Evolutionary conservation across 2,329 filamentous ascomycete genomes (phyloP).

Genomic region (Colletotrichum costaricense): DNA sequence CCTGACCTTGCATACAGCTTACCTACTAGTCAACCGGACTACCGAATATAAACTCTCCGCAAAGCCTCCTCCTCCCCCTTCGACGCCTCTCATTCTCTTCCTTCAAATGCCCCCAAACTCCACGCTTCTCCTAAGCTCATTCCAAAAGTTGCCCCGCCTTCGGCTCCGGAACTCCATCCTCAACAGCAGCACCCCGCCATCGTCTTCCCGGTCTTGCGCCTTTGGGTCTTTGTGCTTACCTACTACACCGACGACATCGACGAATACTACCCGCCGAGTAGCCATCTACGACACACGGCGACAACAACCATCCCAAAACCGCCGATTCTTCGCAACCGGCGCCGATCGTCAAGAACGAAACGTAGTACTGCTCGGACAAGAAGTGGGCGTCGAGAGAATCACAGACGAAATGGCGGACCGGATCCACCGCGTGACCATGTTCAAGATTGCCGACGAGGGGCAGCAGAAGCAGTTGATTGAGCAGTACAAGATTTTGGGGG

Average conservation of each 20-base stretch:
- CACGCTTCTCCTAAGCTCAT: background rate
- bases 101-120: background rate
- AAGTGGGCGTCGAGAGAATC: background rate
- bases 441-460: constrained; percentile 60
- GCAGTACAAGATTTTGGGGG: constrained; percentile 54
- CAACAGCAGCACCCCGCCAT: background rate
- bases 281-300: background rate
- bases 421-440: constrained; percentile 63
- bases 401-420: constrained; percentile 52
- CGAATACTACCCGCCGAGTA: background rate
- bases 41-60: constrained; percentile 20
- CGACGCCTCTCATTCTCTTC: background rate
- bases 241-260: background rate
- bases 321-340: background rate
- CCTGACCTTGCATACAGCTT: background rate
- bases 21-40: background rate
- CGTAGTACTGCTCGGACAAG: background rate
- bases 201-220: background rate
- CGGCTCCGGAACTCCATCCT: background rate
- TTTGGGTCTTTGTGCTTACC: background rate
- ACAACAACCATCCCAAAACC: background rate
- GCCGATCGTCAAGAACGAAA: background rate
- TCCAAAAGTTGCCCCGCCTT: background rate
- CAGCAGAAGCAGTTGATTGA: constrained; percentile 57
- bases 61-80: background rate